phyloP scores from a whole-genome alignment of 192 early-diverging fungal genomes.

The Radiomyces spectabilis region DNA sequence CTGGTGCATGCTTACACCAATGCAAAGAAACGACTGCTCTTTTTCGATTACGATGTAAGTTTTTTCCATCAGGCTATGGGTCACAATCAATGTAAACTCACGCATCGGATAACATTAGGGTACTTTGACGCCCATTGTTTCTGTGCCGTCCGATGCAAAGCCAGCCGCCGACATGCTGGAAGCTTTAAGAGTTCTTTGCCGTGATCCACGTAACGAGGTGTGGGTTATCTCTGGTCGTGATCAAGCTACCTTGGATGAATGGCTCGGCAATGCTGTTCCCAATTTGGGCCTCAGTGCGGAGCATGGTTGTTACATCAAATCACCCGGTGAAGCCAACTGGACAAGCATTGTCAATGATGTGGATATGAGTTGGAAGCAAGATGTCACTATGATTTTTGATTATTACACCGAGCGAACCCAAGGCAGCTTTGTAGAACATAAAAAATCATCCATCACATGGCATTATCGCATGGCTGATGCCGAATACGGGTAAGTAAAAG shows the following conservation, averaged over 20 bases:
- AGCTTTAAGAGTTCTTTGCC: conserved; percentile 56
- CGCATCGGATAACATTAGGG: conserved; percentile 53
- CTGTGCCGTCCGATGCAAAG: conserved; percentile 79
- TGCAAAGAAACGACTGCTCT: conserved; percentile 71
- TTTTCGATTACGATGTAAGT: conserved; percentile 92
- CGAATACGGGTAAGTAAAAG: conserved; percentile 60
- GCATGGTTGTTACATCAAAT: conserved; percentile 93
- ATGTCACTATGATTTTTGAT: conserved; percentile 88
- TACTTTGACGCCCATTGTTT: conserved; percentile 90
- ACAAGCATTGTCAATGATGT: conserved; percentile 60
- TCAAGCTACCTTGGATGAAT: conserved; percentile 75
- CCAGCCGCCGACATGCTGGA: conserved; percentile 81
- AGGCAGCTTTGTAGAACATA: conserved; percentile 90
- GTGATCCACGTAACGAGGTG: conserved; percentile 76
- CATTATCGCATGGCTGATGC: conserved; percentile 95
- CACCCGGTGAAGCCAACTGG: conserved; percentile 66
- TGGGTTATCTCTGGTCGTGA: conserved; percentile 94
- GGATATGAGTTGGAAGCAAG: conserved; percentile 90
- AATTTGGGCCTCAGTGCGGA: conserved; percentile 86
- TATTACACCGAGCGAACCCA: conserved; percentile 96
- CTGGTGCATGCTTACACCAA: conserved; percentile 56
- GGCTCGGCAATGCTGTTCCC: conserved; percentile 68
- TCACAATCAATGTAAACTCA: too few relatives aligned
- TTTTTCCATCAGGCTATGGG: too few relatives aligned
- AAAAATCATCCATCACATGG: conserved; percentile 92